A percentile compares a stretch with the other conserved stretches of the same genome.
phyloP scores from a whole-genome alignment of 1,284 basidiomycete genomes.

The Microbotryum saponariae region DNA sequence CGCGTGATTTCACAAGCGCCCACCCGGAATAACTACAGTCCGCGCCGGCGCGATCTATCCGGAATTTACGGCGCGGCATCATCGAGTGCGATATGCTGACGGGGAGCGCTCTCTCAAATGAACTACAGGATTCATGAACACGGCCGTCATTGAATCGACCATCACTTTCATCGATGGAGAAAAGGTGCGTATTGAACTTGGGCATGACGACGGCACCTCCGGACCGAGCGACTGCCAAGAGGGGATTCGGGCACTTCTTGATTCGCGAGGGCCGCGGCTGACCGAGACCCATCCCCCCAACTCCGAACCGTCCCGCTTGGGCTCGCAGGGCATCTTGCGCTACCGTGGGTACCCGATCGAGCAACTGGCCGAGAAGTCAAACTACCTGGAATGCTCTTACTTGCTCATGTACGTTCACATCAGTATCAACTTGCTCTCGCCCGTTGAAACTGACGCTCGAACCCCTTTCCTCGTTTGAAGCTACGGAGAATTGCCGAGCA shows the following conservation, averaged over 20 bases:
- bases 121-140: constrained; percentile 67
- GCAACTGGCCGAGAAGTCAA: constrained; percentile 66
- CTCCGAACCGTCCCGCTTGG: background rate
- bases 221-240: background rate
- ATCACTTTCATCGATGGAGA: constrained; percentile 86
- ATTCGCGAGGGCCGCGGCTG: background rate
- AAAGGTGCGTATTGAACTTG: constrained; percentile 47
- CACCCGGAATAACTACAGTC: background rate
- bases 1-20: background rate
- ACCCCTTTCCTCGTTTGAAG: constrained; percentile 41
- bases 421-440: background rate
- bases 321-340: constrained; percentile 20
- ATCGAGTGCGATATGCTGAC: background rate
- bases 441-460: background rate
- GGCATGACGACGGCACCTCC: background rate
- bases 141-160: constrained; percentile 67
- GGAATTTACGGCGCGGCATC: too few species aligned
- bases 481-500: constrained; percentile 71
- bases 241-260: too few species aligned
- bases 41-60: too few species aligned
- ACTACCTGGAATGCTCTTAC: constrained; percentile 72
- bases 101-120: background rate
- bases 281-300: background rate
- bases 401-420: constrained; percentile 48
- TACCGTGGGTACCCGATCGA: constrained; percentile 80